Conservation (phyloP, 805 yeast genomes). For the Candida sonorensis region DNA sequence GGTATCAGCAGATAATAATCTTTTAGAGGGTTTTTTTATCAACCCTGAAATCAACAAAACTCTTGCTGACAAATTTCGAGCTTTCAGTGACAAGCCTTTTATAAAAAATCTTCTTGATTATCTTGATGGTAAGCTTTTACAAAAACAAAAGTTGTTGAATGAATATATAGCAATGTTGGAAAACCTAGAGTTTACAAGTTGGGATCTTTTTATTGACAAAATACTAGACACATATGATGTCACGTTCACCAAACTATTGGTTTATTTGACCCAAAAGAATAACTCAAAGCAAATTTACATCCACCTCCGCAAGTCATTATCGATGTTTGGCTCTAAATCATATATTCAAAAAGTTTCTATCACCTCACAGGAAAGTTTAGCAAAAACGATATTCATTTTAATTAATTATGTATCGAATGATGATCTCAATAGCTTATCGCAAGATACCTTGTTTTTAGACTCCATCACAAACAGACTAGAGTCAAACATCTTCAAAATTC, state of each 20-base stretch:
- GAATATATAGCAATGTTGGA: conserved; percentile 4
- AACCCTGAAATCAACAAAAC: neutral
- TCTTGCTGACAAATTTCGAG: conserved; percentile 1
- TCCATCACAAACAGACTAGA: conserved; percentile 50
- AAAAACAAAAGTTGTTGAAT: neutral
- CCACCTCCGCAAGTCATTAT: conserved; percentile 4
- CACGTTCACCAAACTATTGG: conserved; percentile 3
- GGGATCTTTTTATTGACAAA: conserved; percentile 2
- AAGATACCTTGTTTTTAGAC: conserved; percentile 34
- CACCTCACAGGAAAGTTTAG: conserved; percentile 37
- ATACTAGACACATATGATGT: conserved; percentile 3
- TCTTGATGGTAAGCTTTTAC: conserved; percentile 1
- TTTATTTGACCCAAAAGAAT: neutral
- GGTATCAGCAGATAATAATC: too few species aligned
- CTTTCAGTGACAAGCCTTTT: conserved; percentile 3
- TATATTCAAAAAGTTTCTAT: conserved; percentile 29
- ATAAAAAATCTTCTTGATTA: conserved; percentile 3
- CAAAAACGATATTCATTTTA: conserved; percentile 40
- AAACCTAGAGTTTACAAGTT: conserved; percentile 4
- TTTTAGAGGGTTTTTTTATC: conserved; percentile 3
- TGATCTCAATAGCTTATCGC: conserved; percentile 26
- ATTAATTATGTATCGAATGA: conserved; percentile 18
- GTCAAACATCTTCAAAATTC: conserved; percentile 37
- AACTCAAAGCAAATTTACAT: neutral
- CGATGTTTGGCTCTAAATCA: conserved; percentile 18